Evolutionary conservation across 208 protist genomes (phyloP).

Genomic region (Borovskyia barvae): DNA sequence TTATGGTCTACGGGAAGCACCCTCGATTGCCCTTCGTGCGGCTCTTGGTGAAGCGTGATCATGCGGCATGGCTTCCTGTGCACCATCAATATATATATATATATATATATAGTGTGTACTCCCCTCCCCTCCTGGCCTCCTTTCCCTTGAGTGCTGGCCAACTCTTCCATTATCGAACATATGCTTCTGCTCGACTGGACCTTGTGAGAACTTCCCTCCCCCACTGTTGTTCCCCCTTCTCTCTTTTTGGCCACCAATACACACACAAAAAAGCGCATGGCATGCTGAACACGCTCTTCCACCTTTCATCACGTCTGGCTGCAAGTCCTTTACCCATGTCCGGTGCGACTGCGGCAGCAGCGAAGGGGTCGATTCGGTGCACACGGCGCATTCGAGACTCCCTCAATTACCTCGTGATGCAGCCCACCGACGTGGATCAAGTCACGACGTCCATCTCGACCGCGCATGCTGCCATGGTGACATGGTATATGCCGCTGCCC

Average conservation of each 20-base stretch:
- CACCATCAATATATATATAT: too few species aligned
- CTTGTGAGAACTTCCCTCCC: too few species aligned
- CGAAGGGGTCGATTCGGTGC: slow-evolving; percentile 50
- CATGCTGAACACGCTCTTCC: background rate
- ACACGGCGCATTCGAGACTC: slow-evolving; percentile 76
- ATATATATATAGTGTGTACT: too few species aligned
- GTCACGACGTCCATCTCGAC: slow-evolving; percentile 62
- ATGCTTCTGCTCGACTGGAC: too few species aligned
- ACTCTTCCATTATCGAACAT: too few species aligned
- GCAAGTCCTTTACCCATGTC: slow-evolving; percentile 9
- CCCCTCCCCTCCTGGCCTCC: too few species aligned
- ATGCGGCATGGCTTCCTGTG: too few species aligned
- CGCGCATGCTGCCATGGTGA: slow-evolving; percentile 69
- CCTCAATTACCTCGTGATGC: slow-evolving; percentile 81
- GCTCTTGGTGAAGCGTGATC: too few species aligned
- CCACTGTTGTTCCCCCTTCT: too few species aligned
- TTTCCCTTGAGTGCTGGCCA: too few species aligned
- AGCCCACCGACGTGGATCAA: slow-evolving; percentile 67
- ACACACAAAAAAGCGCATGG: too few species aligned
- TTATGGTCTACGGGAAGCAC: background rate
- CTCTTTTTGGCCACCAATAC: too few species aligned
- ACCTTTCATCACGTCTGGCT: slow-evolving; percentile 6
- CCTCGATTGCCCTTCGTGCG: background rate
- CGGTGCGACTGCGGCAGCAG: slow-evolving; percentile 1
- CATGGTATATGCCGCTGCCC: slow-evolving; percentile 70